Conservation (phyloP, 2,329 filamentous ascomycete species). For the Botryotinia globosa region DNA sequence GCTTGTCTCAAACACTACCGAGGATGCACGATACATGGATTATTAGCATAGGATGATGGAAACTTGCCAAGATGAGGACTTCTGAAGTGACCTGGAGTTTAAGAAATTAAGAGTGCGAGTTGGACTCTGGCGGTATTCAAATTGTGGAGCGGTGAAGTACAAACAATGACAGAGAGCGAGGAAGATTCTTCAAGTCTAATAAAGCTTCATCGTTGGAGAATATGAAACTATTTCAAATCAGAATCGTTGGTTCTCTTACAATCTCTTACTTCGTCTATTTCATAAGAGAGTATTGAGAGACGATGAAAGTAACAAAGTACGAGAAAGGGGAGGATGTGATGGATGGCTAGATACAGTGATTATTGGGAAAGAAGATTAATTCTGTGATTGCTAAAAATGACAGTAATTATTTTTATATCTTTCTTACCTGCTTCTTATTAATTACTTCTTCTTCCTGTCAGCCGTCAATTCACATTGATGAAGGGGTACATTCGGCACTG, state of each 20-base stretch:
- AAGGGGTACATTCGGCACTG: slow-evolving; percentile 6
- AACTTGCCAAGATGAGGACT: slow-evolving; percentile 3
- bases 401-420: background rate
- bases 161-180: background rate
- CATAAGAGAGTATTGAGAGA: slow-evolving; percentile 4
- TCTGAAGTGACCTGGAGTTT: slow-evolving; percentile 13
- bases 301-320: slow-evolving; percentile 2
- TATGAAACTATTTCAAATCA: slow-evolving; percentile 11
- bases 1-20: slow-evolving; percentile 18
- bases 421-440: background rate
- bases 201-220: background rate
- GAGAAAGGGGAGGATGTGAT: background rate
- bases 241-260: background rate
- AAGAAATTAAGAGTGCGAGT: background rate
- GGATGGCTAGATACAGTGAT: background rate
- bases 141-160: background rate
- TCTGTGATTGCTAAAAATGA: background rate
- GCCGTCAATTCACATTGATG: background rate
- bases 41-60: background rate
- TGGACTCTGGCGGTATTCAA: background rate
- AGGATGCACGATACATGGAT: slow-evolving; percentile 3
- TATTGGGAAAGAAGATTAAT: background rate
- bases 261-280: slow-evolving; percentile 12
- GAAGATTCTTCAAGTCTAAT: background rate
- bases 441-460: background rate